Percentiles rank a stretch among this genome's conserved stretches.
phyloP scores from a whole-genome alignment of 1,139 yeast genomes.

The Waltiozyma solani region DNA sequence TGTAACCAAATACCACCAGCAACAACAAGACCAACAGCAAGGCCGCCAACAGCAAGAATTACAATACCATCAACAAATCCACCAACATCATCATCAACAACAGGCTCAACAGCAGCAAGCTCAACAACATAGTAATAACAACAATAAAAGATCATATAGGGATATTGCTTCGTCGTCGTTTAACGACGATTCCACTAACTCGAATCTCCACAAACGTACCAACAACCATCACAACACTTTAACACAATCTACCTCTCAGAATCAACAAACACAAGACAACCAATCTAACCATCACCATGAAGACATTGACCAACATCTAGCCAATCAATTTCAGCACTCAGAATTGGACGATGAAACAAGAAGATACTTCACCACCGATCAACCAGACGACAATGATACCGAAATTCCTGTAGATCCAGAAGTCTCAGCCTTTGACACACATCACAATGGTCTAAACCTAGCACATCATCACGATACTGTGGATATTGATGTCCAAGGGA shows the following conservation, averaged over 20 bases:
- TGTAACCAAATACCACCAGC: slow-evolving; percentile 21
- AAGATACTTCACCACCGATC: neutral
- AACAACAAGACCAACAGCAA: neutral
- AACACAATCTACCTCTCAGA: no score
- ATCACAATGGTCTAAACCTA: slow-evolving; percentile 24
- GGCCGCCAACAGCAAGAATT: no score
- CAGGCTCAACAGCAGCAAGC: neutral
- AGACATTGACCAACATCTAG: no score
- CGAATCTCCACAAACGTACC: no score
- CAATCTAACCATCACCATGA: no score
- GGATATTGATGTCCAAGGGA: neutral
- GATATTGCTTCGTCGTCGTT: neutral
- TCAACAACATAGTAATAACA: neutral
- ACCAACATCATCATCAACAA: slow-evolving; percentile 9
- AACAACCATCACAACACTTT: no score
- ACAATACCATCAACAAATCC: slow-evolving; percentile 1
- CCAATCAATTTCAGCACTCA: no score
- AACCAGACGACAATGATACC: slow-evolving; percentile 6
- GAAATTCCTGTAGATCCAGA: slow-evolving; percentile 50
- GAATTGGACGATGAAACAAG: no score
- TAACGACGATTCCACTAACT: neutral
- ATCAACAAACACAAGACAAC: no score
- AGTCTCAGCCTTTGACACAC: slow-evolving; percentile 41
- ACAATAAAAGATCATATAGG: neutral
- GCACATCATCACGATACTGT: neutral